These are phyloP conservation scores for Hondaea fermentalgiana DNA, from an alignment of 108 stramenopile species.

Conservation along the genomic window DNA sequence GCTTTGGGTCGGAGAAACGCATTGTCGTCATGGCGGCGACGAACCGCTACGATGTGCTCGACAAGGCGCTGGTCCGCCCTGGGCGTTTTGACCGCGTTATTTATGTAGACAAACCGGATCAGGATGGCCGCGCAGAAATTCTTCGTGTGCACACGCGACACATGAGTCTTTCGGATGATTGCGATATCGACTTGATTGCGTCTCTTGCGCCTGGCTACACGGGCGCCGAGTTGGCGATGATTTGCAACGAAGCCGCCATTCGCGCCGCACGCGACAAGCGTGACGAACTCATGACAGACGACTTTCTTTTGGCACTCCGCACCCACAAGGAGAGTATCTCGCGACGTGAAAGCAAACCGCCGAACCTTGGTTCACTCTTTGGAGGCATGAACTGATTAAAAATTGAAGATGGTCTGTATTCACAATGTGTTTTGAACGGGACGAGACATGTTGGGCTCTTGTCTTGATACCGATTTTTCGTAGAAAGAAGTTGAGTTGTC, in stretches of 20 bases:
- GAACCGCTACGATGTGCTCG: conserved; percentile 96
- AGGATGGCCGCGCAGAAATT: conserved; percentile 84
- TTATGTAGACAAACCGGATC: conserved; percentile 94
- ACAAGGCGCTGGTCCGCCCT: conserved; percentile 96
- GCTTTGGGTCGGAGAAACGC: conserved; percentile 61
- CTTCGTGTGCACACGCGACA: conserved; percentile 74
- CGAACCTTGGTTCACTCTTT: not conserved
- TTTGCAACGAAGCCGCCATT: conserved; percentile 87
- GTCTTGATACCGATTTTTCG: too few relatives aligned
- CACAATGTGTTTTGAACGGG: too few relatives aligned
- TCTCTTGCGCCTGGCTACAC: conserved; percentile 64
- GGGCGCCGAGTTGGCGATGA: conserved; percentile 84
- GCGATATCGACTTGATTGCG: conserved; percentile 58
- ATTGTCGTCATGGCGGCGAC: conserved; percentile 98
- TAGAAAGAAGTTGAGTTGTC: too few relatives aligned
- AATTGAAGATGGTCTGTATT: too few relatives aligned
- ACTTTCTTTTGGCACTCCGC: not conserved
- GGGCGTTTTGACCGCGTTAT: conserved; percentile 98
- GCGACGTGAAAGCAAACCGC: not conserved
- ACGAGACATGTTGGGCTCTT: too few relatives aligned
- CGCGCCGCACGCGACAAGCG: conserved; percentile 60
- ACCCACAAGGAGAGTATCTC: not conserved
- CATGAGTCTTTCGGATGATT: conserved; percentile 54
- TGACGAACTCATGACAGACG: not conserved
- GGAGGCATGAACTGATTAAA: not conserved